phyloP scores from a whole-genome alignment of 305 asterid genomes.

The Fraxinus velutina region DNA sequence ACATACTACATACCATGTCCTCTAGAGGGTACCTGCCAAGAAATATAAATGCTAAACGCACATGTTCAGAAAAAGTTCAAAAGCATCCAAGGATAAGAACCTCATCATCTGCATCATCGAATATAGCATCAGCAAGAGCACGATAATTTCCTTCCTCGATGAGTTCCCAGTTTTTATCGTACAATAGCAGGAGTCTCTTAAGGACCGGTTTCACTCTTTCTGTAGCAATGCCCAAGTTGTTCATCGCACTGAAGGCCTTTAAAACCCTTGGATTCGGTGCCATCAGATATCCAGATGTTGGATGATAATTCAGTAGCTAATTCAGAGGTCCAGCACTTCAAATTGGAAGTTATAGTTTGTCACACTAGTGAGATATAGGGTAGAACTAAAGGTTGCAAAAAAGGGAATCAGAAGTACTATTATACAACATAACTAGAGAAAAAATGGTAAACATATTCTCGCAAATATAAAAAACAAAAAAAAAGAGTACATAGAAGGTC shows the following conservation, averaged over 20 bases:
- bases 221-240: slow-evolving; percentile 21
- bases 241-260: slow-evolving; percentile 35
- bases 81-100: slow-evolving; percentile 11
- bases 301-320: slow-evolving; percentile 4
- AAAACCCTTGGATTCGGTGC: not conserved
- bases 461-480: not conserved
- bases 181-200: slow-evolving; percentile 30
- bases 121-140: slow-evolving; percentile 43
- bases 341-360: not conserved
- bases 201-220: slow-evolving; percentile 37
- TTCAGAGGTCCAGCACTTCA: not conserved
- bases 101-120: slow-evolving; percentile 35
- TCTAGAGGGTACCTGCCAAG: not conserved
- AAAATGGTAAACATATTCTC: not conserved
- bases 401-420: not conserved
- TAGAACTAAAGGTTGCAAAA: not conserved
- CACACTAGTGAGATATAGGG: slow-evolving; percentile 9
- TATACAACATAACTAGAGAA: not conserved
- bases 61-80: not conserved
- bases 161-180: slow-evolving; percentile 26
- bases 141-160: slow-evolving; percentile 51
- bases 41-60: not conserved
- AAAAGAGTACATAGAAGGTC: not conserved
- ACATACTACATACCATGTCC: not conserved
- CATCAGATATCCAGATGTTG: slow-evolving; percentile 19